phyloP scores from a whole-genome alignment of 2,329 filamentous ascomycete species.

The Ceratocystis harringtonii region DNA sequence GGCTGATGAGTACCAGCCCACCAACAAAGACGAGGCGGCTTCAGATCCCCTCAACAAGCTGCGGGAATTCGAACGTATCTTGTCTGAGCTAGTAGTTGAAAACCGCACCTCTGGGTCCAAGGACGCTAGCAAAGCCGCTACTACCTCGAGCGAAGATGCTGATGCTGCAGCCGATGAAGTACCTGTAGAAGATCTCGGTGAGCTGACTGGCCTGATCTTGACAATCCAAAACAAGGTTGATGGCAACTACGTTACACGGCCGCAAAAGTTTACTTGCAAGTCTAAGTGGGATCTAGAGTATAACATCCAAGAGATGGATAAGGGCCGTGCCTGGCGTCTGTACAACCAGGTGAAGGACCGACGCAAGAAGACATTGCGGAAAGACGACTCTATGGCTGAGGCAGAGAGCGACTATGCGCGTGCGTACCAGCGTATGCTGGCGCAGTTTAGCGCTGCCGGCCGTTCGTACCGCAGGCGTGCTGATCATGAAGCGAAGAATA shows the following conservation, averaged over 20 bases:
- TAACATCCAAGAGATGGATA: constrained; percentile 47
- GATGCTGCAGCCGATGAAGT: not conserved
- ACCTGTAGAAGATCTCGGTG: constrained; percentile 18
- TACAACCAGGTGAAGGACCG: constrained; percentile 44
- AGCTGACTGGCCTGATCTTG: constrained; percentile 55
- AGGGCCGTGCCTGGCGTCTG: constrained; percentile 31
- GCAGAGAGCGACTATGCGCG: constrained; percentile 28
- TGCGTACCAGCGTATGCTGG: constrained; percentile 34
- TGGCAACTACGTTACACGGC: constrained; percentile 45
- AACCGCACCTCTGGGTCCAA: constrained; percentile 4
- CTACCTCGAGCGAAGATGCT: constrained; percentile 1
- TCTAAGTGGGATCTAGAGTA: constrained; percentile 65
- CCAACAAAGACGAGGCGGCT: constrained; percentile 15
- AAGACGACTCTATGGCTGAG: constrained; percentile 19
- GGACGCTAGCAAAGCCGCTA: not conserved
- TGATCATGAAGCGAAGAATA: constrained; percentile 35
- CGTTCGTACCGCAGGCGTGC: constrained; percentile 41
- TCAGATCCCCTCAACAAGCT: constrained; percentile 26
- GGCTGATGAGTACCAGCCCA: constrained; percentile 25
- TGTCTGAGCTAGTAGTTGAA: constrained; percentile 32
- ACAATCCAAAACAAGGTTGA: constrained; percentile 60
- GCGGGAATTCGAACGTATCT: constrained; percentile 35
- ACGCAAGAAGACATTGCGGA: constrained; percentile 33
- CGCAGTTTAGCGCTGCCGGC: constrained; percentile 37
- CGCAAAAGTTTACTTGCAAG: constrained; percentile 29